Evolutionary conservation across 768 basidiomycete genomes (phyloP).

Genomic region (Pisolithus albus): DNA sequence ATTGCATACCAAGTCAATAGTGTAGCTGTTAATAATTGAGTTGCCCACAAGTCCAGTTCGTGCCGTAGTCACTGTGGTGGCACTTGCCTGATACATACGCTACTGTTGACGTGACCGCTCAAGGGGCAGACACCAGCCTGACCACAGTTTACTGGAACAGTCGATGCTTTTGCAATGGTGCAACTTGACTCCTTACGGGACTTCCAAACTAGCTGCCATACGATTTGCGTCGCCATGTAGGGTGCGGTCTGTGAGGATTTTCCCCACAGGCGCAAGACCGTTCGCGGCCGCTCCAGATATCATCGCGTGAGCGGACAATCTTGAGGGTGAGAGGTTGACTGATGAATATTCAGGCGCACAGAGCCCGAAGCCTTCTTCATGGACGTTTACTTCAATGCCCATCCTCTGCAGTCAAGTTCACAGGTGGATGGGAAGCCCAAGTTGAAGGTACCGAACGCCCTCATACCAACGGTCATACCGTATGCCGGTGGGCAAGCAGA

Average conservation of each 20-base stretch:
- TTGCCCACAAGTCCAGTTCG: too few species aligned
- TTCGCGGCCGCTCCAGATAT: slow-evolving; percentile 56
- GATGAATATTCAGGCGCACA: slow-evolving; percentile 43
- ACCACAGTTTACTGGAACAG: background rate
- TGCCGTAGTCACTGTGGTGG: too few species aligned
- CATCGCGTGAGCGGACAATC: slow-evolving; percentile 44
- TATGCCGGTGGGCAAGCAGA: slow-evolving; percentile 65
- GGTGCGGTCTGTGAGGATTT: slow-evolving; percentile 61
- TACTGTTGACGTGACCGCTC: too few species aligned
- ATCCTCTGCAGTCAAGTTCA: slow-evolving; percentile 36
- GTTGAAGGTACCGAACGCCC: slow-evolving; percentile 59
- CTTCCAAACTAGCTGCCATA: slow-evolving; percentile 57
- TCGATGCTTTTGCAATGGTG: slow-evolving; percentile 63
- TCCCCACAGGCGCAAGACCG: slow-evolving; percentile 57
- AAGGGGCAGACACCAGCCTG: too few species aligned
- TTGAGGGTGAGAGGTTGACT: background rate
- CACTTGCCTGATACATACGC: too few species aligned
- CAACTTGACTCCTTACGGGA: slow-evolving; percentile 50
- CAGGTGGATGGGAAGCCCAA: slow-evolving; percentile 47
- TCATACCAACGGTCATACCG: slow-evolving; percentile 64
- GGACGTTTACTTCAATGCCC: slow-evolving; percentile 70
- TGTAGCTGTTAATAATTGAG: too few species aligned
- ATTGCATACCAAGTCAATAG: too few species aligned
- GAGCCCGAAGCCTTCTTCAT: slow-evolving; percentile 69
- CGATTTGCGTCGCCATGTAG: slow-evolving; percentile 65